Conservation (phyloP, 768 basidiomycete species). For the Serendipita vermifera region DNA sequence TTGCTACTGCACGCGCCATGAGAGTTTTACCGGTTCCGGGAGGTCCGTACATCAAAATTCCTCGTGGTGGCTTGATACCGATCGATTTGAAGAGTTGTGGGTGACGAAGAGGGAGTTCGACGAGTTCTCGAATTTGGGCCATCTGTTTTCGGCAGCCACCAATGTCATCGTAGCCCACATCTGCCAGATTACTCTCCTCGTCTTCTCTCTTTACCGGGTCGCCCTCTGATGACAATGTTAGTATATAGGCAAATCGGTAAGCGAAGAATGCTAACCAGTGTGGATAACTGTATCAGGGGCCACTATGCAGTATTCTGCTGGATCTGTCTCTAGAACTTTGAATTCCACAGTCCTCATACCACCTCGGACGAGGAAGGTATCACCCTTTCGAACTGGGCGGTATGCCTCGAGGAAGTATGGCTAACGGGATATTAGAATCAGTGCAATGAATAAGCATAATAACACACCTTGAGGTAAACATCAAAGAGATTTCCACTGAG, state of each 20-base stretch:
- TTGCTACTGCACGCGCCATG: conserved; percentile 98
- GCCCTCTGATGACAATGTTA: conserved; percentile 52
- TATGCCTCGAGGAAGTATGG: conserved; percentile 99
- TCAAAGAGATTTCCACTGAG: conserved; percentile 97
- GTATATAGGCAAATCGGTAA: not conserved
- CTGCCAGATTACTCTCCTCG: conserved; percentile 90
- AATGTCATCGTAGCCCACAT: conserved; percentile 98
- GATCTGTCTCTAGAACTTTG: conserved; percentile 98
- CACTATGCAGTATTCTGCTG: conserved; percentile 95
- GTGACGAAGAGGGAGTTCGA: conserved; percentile 94
- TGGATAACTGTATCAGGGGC: conserved; percentile 98
- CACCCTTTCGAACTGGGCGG: conserved; percentile 90
- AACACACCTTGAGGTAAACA: conserved; percentile 62
- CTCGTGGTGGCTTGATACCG: conserved; percentile 98
- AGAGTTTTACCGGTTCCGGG: conserved; percentile 99
- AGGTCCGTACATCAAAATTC: conserved; percentile 97
- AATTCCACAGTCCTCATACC: conserved; percentile 99
- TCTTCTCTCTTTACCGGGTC: conserved; percentile 98
- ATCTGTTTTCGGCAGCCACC: conserved; percentile 99
- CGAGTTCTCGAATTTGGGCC: conserved; percentile 98
- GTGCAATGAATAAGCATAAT: not conserved
- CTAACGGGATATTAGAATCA: conserved; percentile 22
- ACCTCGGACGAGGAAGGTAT: conserved; percentile 97
- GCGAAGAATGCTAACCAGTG: conserved; percentile 38
- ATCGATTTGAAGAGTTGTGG: conserved; percentile 99